Evolutionary conservation across 805 yeast species (phyloP).

Genomic region (Kazachstania psychrophila): DNA sequence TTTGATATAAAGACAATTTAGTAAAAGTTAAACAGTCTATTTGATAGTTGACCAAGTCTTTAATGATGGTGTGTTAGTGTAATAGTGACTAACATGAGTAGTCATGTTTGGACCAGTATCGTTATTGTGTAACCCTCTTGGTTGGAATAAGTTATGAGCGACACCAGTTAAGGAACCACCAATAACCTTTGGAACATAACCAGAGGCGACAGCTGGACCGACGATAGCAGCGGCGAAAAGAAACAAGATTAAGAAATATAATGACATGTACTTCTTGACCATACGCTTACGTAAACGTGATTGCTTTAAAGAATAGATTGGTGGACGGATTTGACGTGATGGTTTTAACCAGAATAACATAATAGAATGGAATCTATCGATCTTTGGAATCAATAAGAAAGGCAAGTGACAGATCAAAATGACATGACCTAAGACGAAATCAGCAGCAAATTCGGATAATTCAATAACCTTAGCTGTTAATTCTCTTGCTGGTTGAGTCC

Average conservation of each 20-base stretch:
- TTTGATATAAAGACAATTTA: too few relatives aligned
- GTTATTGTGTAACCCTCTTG: slow-evolving; percentile 69
- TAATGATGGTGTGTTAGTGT: slow-evolving; percentile 44
- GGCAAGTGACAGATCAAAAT: slow-evolving; percentile 86
- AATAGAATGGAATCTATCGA: slow-evolving; percentile 96
- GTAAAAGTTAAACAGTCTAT: slow-evolving; percentile 8
- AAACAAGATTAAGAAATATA: slow-evolving; percentile 63
- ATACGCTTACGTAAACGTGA: slow-evolving; percentile 93
- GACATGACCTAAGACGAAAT: slow-evolving; percentile 86
- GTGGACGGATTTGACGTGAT: slow-evolving; percentile 92
- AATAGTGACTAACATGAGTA: slow-evolving; percentile 29
- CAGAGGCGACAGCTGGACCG: slow-evolving; percentile 86
- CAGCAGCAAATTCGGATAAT: slow-evolving; percentile 92
- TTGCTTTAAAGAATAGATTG: slow-evolving; percentile 93
- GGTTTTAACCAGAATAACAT: slow-evolving; percentile 99
- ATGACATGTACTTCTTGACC: slow-evolving; percentile 84
- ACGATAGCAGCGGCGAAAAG: slow-evolving; percentile 68
- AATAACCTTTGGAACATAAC: slow-evolving; percentile 34
- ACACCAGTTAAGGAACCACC: slow-evolving; percentile 31
- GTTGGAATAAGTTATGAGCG: slow-evolving; percentile 74
- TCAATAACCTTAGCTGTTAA: slow-evolving; percentile 89
- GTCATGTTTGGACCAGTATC: slow-evolving; percentile 58
- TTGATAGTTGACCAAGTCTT: slow-evolving; percentile 47
- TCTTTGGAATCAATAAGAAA: slow-evolving; percentile 67
- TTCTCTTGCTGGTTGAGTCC: slow-evolving; percentile 95